phyloP scores from a whole-genome alignment of 106 monocot species.

The Posidonia australis region DNA sequence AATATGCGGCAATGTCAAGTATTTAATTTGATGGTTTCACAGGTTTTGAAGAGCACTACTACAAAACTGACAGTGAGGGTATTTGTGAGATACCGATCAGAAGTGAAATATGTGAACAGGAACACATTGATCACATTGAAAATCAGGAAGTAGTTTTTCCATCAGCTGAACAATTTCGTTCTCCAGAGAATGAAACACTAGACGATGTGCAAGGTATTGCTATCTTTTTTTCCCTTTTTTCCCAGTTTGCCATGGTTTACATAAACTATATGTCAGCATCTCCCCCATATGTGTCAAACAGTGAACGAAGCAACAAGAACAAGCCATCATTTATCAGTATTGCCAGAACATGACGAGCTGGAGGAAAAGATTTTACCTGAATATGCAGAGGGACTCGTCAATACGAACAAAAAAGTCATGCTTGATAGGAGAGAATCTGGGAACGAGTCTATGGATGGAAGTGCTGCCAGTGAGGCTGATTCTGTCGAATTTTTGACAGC shows the following conservation, averaged over 20 bases:
- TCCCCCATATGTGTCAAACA: background rate
- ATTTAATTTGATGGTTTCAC: background rate
- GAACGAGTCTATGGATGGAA: slow-evolving; percentile 5
- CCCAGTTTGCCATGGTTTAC: background rate
- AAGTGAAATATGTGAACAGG: slow-evolving; percentile 60
- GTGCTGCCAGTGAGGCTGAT: slow-evolving; percentile 3
- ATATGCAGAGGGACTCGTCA: slow-evolving; percentile 25
- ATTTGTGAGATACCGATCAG: slow-evolving; percentile 50
- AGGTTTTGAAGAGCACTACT: background rate
- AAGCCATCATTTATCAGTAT: slow-evolving; percentile 6
- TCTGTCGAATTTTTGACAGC: slow-evolving; percentile 13
- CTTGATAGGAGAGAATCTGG: slow-evolving; percentile 29
- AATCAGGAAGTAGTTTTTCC: no score
- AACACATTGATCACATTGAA: slow-evolving; percentile 16
- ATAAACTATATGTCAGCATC: background rate
- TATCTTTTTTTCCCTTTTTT: background rate
- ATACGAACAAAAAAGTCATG: slow-evolving; percentile 29
- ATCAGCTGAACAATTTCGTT: no score
- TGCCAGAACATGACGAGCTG: slow-evolving; percentile 25
- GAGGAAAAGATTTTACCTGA: slow-evolving; percentile 41
- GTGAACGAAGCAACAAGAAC: slow-evolving; percentile 1
- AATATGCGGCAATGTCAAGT: background rate
- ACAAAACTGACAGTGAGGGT: slow-evolving; percentile 13
- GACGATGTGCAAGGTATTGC: background rate
- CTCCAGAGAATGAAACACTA: no score